Conservation (phyloP, 768 basidiomycete species). For the Hydnomerulius pinastri region DNA sequence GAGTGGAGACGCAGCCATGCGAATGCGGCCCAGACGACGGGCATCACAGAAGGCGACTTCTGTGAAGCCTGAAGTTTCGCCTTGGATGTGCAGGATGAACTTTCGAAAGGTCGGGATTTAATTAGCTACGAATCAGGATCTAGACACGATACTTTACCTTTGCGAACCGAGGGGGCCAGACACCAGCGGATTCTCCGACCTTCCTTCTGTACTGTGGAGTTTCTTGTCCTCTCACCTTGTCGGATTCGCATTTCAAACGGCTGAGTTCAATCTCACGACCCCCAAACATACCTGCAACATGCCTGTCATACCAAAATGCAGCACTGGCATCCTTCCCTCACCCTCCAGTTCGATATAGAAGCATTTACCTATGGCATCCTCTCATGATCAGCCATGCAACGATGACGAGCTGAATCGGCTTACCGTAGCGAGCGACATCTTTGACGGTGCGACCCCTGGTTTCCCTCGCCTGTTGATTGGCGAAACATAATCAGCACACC, state of each 20-base stretch:
- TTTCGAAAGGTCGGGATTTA: constrained; percentile 21
- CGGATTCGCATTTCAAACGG: neutral
- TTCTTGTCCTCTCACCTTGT: constrained; percentile 48
- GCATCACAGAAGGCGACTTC: constrained; percentile 74
- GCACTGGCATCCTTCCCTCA: constrained; percentile 59
- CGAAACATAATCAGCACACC: constrained; percentile 12
- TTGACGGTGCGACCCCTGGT: constrained; percentile 49
- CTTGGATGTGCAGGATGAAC: constrained; percentile 66
- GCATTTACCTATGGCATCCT: constrained; percentile 48
- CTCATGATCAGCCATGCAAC: neutral
- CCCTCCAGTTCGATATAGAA: constrained; percentile 69
- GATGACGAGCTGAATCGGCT: neutral
- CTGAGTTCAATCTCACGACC: neutral
- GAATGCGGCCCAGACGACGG: constrained; percentile 69
- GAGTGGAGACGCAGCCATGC: constrained; percentile 57
- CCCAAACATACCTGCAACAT: constrained; percentile 57
- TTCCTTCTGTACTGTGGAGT: constrained; percentile 52
- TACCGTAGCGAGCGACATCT: constrained; percentile 57
- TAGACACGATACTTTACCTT: constrained; percentile 42
- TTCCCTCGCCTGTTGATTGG: constrained; percentile 48
- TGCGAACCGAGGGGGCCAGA: constrained; percentile 69
- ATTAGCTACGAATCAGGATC: neutral
- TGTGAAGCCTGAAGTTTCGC: constrained; percentile 33
- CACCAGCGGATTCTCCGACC: constrained; percentile 39
- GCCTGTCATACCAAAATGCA: constrained; percentile 90